These are phyloP conservation scores for Calonectria pseudoreteaudii DNA, from an alignment of 2,329 filamentous ascomycete genomes.

Conservation along the genomic window DNA sequence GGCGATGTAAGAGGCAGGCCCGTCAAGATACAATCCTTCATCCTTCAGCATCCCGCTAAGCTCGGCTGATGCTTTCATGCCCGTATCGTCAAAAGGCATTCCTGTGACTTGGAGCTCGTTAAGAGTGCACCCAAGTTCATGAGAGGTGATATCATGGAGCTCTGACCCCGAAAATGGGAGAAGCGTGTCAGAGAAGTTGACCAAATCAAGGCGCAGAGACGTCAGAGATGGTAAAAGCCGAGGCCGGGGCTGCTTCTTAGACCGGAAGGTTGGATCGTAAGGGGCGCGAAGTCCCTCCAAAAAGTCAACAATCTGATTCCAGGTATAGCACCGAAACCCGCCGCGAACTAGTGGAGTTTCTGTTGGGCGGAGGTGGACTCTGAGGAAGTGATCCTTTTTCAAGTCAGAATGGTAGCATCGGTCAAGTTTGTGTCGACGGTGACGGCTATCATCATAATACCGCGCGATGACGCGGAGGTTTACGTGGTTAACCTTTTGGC, in stretches of 20 bases:
- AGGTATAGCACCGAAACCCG: constrained; percentile 66
- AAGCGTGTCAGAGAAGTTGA: constrained; percentile 63
- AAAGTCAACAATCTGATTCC: constrained; percentile 66
- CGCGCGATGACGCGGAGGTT: constrained; percentile 66
- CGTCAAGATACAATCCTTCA: constrained; percentile 63
- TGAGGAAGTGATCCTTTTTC: constrained; percentile 55
- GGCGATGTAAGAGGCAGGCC: constrained; percentile 57
- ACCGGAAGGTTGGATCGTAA: constrained; percentile 55
- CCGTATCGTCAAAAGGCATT: constrained; percentile 61
- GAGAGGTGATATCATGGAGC: constrained; percentile 64
- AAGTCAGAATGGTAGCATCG: constrained; percentile 57
- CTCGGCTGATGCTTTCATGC: constrained; percentile 59
- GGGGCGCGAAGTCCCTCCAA: constrained; percentile 63
- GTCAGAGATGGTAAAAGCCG: constrained; percentile 61
- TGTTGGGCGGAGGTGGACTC: constrained; percentile 55
- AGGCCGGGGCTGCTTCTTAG: constrained; percentile 51
- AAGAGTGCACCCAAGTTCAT: constrained; percentile 64
- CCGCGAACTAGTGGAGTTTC: constrained; percentile 61
- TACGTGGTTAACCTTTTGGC: constrained; percentile 58
- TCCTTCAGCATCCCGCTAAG: constrained; percentile 65
- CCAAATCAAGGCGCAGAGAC: constrained; percentile 63
- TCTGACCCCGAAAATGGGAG: constrained; percentile 59
- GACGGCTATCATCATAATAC: constrained; percentile 65
- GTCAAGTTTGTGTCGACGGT: constrained; percentile 55
- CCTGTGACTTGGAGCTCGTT: constrained; percentile 66